Percentiles rank a stretch among this genome's conserved stretches.
These are phyloP conservation scores for Aspergillus baeticus DNA, from an alignment of 495 filamentous ascomycete genomes.

Conservation along the genomic window DNA sequence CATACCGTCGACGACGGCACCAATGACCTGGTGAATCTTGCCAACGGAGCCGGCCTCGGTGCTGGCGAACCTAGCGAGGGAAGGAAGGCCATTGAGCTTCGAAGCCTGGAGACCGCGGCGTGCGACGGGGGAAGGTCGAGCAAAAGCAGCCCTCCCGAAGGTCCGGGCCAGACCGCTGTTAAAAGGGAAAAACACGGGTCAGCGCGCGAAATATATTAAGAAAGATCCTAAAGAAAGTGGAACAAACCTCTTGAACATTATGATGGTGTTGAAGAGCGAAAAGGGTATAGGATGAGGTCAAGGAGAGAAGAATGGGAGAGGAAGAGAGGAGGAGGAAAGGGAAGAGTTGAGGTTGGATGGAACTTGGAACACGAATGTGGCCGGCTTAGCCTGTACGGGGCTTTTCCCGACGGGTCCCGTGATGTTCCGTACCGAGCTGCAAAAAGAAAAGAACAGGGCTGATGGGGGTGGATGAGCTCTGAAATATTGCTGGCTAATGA, in stretches of 20 bases:
- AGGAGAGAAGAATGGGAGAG: slow-evolving; percentile 31
- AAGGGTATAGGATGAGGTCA: slow-evolving; percentile 33
- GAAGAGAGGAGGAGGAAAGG: slow-evolving; percentile 41
- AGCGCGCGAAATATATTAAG: slow-evolving; percentile 45
- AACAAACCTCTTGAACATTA: slow-evolving; percentile 87
- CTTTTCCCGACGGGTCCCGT: slow-evolving; percentile 52
- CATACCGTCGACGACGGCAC: slow-evolving; percentile 69
- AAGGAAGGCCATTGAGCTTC: slow-evolving; percentile 56
- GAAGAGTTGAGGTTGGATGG: slow-evolving; percentile 39
- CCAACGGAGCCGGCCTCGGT: slow-evolving; percentile 62
- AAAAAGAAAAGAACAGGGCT: not conserved
- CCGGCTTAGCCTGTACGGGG: slow-evolving; percentile 48
- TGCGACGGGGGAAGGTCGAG: slow-evolving; percentile 64
- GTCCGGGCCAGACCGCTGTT: slow-evolving; percentile 75
- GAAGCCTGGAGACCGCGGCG: slow-evolving; percentile 69
- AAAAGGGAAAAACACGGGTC: slow-evolving; percentile 28
- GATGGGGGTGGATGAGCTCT: not conserved
- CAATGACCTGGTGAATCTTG: slow-evolving; percentile 85
- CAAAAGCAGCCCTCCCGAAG: slow-evolving; percentile 74
- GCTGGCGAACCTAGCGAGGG: slow-evolving; percentile 70
- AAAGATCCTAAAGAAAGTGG: slow-evolving; percentile 34
- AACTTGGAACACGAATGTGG: slow-evolving; percentile 33
- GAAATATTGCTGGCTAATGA: no score
- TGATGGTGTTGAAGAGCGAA: slow-evolving; percentile 57
- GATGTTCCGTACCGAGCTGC: slow-evolving; percentile 48